phyloP scores from a whole-genome alignment of 306 rosid genomes.

The Mimosa pudica region DNA sequence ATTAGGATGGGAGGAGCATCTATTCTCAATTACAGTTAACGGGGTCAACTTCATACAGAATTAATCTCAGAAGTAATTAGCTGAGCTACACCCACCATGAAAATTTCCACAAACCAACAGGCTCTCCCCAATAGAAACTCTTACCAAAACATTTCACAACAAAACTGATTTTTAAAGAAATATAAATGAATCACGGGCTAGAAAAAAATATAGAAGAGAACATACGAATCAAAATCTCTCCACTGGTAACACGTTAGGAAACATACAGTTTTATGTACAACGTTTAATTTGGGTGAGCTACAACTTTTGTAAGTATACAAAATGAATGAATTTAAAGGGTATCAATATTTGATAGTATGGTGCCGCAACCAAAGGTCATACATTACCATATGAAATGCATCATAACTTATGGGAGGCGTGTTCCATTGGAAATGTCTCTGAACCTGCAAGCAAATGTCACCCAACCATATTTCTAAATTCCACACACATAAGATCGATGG shows the following conservation, averaged over 20 bases:
- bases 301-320: constrained; percentile 47
- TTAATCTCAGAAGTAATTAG: background rate
- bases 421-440: constrained; percentile 97
- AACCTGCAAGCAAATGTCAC: constrained; percentile 54
- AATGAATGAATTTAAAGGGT: constrained; percentile 15
- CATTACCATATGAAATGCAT: constrained; percentile 96
- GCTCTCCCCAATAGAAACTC: background rate
- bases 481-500: constrained; percentile 10
- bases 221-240: constrained; percentile 31
- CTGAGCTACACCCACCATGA: background rate
- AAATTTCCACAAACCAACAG: background rate
- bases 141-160: background rate
- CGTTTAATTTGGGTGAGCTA: constrained; percentile 39
- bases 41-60: background rate
- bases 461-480: constrained; percentile 35
- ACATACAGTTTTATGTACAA: constrained; percentile 49
- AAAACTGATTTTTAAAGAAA: background rate
- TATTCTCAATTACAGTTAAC: background rate
- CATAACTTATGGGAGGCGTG: constrained; percentile 72
- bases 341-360: constrained; percentile 77
- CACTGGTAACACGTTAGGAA: background rate
- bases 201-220: background rate
- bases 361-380: constrained; percentile 95
- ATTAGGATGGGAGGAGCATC: too few relatives aligned
- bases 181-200: background rate